phyloP scores from a whole-genome alignment of 2,329 filamentous ascomycete species.

The Thielaviopsis punctulata region DNA sequence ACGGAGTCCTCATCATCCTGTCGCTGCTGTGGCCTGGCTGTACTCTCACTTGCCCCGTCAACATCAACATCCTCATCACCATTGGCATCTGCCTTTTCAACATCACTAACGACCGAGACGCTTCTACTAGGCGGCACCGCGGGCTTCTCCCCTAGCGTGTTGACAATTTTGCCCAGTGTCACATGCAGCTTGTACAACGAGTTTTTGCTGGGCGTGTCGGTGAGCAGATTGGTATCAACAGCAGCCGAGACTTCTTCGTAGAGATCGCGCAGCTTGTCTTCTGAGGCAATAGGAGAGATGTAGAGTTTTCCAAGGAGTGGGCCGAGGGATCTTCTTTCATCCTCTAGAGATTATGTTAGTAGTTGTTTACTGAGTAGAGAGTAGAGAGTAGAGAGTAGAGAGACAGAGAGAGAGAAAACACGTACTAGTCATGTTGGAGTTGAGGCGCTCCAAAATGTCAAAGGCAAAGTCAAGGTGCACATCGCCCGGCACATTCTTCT shows the following conservation, averaged over 20 bases:
- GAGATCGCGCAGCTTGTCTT: constrained; percentile 38
- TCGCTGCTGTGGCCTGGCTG: constrained; percentile 1
- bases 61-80: constrained; percentile 7
- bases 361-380: neutral
- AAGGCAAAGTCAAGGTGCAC: constrained; percentile 65
- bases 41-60: constrained; percentile 7
- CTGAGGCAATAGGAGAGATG: constrained; percentile 48
- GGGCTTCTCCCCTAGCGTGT: constrained; percentile 31
- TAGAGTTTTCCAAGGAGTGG: constrained; percentile 69
- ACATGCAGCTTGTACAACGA: constrained; percentile 53
- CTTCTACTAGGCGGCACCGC: constrained; percentile 28
- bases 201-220: constrained; percentile 44
- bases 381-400: neutral
- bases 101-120: constrained; percentile 19
- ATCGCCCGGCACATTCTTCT: constrained; percentile 52
- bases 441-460: constrained; percentile 59
- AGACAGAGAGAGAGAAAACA: constrained; percentile 13
- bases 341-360: constrained; percentile 35
- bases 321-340: constrained; percentile 71
- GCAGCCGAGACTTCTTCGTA: constrained; percentile 43
- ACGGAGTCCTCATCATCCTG: constrained; percentile 5
- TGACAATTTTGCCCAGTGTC: constrained; percentile 49
- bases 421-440: constrained; percentile 51
- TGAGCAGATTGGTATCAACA: constrained; percentile 42
- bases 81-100: neutral